phyloP scores from a whole-genome alignment of 352 stramenopile genomes.

The Phytophthora crassamura region DNA sequence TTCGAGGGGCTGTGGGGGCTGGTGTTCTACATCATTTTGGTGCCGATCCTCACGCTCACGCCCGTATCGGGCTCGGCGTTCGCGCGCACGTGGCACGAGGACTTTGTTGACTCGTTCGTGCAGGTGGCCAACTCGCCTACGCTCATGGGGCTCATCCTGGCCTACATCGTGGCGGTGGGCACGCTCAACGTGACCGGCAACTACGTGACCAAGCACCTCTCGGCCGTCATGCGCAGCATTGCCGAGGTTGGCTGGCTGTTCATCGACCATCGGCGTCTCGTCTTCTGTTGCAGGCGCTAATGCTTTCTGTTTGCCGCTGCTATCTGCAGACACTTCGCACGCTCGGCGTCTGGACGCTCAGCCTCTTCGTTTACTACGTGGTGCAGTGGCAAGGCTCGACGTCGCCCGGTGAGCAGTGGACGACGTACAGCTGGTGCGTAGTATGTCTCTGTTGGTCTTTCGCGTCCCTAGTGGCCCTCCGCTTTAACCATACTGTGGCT shows the following conservation, averaged over 20 bases:
- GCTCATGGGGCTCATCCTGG: slow-evolving; percentile 62
- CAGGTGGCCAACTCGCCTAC: slow-evolving; percentile 75
- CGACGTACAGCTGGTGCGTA: slow-evolving; percentile 69
- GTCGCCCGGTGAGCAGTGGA: slow-evolving; percentile 78
- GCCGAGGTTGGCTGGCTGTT: slow-evolving; percentile 56
- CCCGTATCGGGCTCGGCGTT: slow-evolving; percentile 54
- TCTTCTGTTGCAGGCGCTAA: slow-evolving; percentile 18
- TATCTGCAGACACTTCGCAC: slow-evolving; percentile 73
- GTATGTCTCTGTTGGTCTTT: not conserved
- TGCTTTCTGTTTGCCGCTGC: slow-evolving; percentile 5
- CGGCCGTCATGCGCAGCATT: slow-evolving; percentile 84
- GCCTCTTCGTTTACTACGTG: slow-evolving; percentile 84
- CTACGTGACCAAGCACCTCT: slow-evolving; percentile 89
- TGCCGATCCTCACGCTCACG: slow-evolving; percentile 73
- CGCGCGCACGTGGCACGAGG: slow-evolving; percentile 82
- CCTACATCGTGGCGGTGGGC: slow-evolving; percentile 76
- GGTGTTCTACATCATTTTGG: slow-evolving; percentile 76
- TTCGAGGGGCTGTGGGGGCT: slow-evolving; percentile 90
- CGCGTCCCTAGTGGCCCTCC: not conserved
- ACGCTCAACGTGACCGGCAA: slow-evolving; percentile 85
- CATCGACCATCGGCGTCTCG: slow-evolving; percentile 5
- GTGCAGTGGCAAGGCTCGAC: slow-evolving; percentile 65
- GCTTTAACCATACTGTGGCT: slow-evolving; percentile 7
- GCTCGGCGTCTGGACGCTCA: slow-evolving; percentile 78
- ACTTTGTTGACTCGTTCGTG: slow-evolving; percentile 81